phyloP scores from a whole-genome alignment of 306 rosid genomes.

The Medicago arabica region DNA sequence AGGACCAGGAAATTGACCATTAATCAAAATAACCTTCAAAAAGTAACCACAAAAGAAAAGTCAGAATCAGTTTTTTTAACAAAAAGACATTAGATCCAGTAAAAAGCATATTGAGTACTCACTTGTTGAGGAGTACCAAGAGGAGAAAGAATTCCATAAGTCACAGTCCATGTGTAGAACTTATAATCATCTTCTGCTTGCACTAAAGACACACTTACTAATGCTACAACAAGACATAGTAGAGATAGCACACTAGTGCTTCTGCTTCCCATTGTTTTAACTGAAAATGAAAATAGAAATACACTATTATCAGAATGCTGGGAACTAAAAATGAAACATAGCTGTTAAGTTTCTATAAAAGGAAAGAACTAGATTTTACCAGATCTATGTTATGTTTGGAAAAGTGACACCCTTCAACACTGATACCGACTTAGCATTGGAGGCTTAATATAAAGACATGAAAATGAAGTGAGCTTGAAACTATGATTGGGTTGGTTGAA shows the following conservation, averaged over 20 bases:
- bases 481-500: constrained; percentile 18
- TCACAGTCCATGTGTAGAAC: constrained; percentile 85
- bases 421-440: constrained; percentile 28
- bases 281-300: constrained; percentile 42
- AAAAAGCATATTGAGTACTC: constrained; percentile 34
- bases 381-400: constrained; percentile 41
- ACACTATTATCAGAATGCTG: neutral
- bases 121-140: constrained; percentile 91
- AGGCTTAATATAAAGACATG: constrained; percentile 30
- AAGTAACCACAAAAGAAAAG: constrained; percentile 34
- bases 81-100: constrained; percentile 44
- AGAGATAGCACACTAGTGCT: constrained; percentile 47
- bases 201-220: constrained; percentile 56
- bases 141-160: constrained; percentile 86
- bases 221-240: constrained; percentile 53
- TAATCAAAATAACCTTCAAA: constrained; percentile 85
- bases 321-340: constrained; percentile 29
- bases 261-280: constrained; percentile 65
- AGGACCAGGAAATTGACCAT: constrained; percentile 98
- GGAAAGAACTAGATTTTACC: constrained; percentile 30
- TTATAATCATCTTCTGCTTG: constrained; percentile 80
- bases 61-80: constrained; percentile 43
- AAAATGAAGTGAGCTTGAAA: neutral
- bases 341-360: constrained; percentile 19
- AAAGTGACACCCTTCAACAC: constrained; percentile 27